phyloP scores from a whole-genome alignment of 2,329 filamentous ascomycete species.

The Pezizomycotina sp. region DNA sequence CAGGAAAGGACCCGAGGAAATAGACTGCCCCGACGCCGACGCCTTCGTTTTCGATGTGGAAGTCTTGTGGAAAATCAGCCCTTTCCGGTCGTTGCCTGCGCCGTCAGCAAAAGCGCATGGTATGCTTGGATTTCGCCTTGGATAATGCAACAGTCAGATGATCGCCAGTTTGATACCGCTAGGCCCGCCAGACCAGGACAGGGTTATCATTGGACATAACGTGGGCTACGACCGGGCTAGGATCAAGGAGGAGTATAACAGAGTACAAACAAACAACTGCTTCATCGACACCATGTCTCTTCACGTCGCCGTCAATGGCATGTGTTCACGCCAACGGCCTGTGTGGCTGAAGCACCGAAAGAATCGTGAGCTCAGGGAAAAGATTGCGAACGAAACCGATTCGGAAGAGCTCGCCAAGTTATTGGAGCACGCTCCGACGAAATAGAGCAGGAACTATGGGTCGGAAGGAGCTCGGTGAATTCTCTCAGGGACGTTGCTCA shows the following conservation, averaged over 20 bases:
- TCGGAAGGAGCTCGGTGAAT: slow-evolving; percentile 85
- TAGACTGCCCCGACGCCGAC: slow-evolving; percentile 61
- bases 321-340: slow-evolving; percentile 91
- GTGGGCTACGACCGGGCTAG: slow-evolving; percentile 86
- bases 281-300: slow-evolving; percentile 97
- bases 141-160: slow-evolving; percentile 68
- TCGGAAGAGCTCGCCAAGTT: slow-evolving; percentile 47
- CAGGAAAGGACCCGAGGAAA: slow-evolving; percentile 24
- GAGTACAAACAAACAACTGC: slow-evolving; percentile 65
- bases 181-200: slow-evolving; percentile 54
- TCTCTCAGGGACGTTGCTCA: slow-evolving; percentile 89
- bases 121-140: slow-evolving; percentile 96
- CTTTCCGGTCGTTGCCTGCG: slow-evolving; percentile 91
- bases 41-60: slow-evolving; percentile 83
- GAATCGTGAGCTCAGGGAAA: slow-evolving; percentile 65
- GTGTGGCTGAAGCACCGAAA: slow-evolving; percentile 98
- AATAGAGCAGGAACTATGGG: slow-evolving; percentile 90
- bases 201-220: slow-evolving; percentile 84
- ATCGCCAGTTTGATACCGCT: slow-evolving; percentile 72
- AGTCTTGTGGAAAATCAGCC: slow-evolving; percentile 85
- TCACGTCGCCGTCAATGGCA: slow-evolving; percentile 93
- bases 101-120: slow-evolving; percentile 76
- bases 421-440: slow-evolving; percentile 51
- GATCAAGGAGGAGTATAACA: slow-evolving; percentile 71
- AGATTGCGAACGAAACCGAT: slow-evolving; percentile 53